These are phyloP conservation scores for Crucibulum laeve DNA, from an alignment of 768 basidiomycete species.

Conservation along the genomic window DNA sequence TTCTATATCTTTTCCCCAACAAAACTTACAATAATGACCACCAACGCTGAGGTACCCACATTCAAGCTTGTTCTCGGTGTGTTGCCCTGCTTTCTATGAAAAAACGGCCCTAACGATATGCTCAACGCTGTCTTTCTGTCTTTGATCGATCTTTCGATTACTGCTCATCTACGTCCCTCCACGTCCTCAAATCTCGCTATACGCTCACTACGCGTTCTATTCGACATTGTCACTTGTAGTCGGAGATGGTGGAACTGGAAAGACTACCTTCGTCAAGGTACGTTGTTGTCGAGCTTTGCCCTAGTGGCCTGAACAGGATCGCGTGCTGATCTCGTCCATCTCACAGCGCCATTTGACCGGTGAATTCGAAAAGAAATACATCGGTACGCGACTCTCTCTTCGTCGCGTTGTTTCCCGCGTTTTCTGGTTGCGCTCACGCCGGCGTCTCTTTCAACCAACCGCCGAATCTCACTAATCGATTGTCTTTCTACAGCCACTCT, in stretches of 20 bases:
- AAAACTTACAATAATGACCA: slow-evolving; percentile 35
- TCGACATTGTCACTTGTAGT: slow-evolving; percentile 41
- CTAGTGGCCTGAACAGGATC: slow-evolving; percentile 35
- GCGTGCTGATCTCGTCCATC: slow-evolving; percentile 46
- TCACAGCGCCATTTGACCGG: slow-evolving; percentile 93
- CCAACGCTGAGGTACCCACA: slow-evolving; percentile 57
- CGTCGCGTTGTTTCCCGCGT: slow-evolving; percentile 10
- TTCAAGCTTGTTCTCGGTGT: slow-evolving; percentile 99
- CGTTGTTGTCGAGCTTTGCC: slow-evolving; percentile 13
- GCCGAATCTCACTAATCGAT: slow-evolving; percentile 8
- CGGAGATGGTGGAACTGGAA: slow-evolving; percentile 95
- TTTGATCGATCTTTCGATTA: slow-evolving; percentile 52
- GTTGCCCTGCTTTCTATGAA: slow-evolving; percentile 22
- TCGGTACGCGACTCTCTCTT: slow-evolving; percentile 54
- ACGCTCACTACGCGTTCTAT: slow-evolving; percentile 13
- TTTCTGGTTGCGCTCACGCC: slow-evolving; percentile 15
- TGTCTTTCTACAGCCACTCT: slow-evolving; percentile 72
- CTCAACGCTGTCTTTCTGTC: slow-evolving; percentile 24
- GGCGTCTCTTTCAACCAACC: slow-evolving; percentile 10
- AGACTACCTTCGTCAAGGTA: slow-evolving; percentile 98
- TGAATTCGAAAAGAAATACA: slow-evolving; percentile 99
- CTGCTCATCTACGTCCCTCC: slow-evolving; percentile 14
- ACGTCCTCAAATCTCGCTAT: slow-evolving; percentile 12
- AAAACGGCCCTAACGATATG: slow-evolving; percentile 13
- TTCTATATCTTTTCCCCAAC: slow-evolving; percentile 17